Evolutionary conservation across 164 flowering plant species (phyloP), one percentile per base, ranked within the genome.

Genomic region (Nelumbo lutea): DNA sequence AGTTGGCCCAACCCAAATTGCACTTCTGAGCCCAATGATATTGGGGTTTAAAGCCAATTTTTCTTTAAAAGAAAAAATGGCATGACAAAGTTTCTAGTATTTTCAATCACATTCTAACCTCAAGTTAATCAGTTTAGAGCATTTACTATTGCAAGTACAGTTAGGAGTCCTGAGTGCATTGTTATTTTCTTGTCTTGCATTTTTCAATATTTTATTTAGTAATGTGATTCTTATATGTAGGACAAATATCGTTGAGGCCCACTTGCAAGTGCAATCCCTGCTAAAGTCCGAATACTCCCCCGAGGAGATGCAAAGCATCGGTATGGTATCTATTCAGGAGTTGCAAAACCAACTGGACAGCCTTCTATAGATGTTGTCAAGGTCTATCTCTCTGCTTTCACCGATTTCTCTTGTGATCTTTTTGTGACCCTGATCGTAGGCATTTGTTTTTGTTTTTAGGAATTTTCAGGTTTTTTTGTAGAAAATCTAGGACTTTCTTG

Each of bases 201-300:
- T 45, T 44, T 58, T 0, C 3, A 38, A 44, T 38, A 0, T 48
- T 50, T 2, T 11, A 63, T 42, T 40, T 53, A 39, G 59, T 7
- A 44, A 9, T 38, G 50, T 27, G 15, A 63, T 64, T 15, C 27
- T 27, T 27, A 27, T 52, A n/a, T 81, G 77, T 85, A 94, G 98
- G 85, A 89, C 96, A 60, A 95, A 95, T 70, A 90, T 95, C 52
- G 79, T 88, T 65, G 98, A 95, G 82, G 98, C 98, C 1, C 96
- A 95, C 77, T 40, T 81, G 42, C 98, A 91, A 72, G 82, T 95
- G 13, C 87, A 79, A 38, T 62, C 82, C 42, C 76, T 95, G 65
- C 70, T 91, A 47, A 87, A 84, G 65, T 79, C 91, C 0, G 97
- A 95, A 74, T 95, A 91, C 76, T 79, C 90, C 0, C 57, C 79